Evolutionary conservation across 306 rosid genomes (phyloP), one percentile per base, ranked within the genome.

Genomic region (Quercus robur): DNA sequence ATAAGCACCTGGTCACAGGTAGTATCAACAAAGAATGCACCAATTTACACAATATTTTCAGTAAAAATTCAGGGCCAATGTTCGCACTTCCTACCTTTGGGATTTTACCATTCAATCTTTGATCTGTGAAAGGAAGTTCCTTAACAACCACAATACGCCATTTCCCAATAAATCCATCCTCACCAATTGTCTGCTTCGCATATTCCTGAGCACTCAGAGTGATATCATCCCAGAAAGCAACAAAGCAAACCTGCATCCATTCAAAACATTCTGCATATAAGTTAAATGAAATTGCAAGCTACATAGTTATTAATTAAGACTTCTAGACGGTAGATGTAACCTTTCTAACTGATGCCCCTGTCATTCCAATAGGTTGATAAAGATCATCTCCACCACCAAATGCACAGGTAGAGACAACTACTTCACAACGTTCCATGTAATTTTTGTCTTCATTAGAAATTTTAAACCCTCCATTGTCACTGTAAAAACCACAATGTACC

Each of bases 381-480:
- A 94, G 97, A 90, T 94, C 99, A 87, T 94, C 99, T 56, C 97
- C 99, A 4, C 99, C 99, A 76, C 99, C 99, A 90, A 95, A 95
- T 67, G 98, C 92, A 88, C 99, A 95, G 66, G 99, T 93, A 68
- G 98, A 95, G 49, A 95, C 94, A 73, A 87, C 99, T 25, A 78
- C 86, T 79, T 90, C 78, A 84, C 99, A 95, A 74, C 84, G 51
- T 74, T 84, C 77, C 98, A 91, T 89, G 82, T 80, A 93, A 57
- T 77, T 83, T 78, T 77, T 78, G 84, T 95, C 99, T 86, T 88
- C 88, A 64, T 83, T 72, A 78, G 97, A 89, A 84, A 95, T 83
- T 81, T 83, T 89, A 81, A 91, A 95, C 69, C 99, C 99, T 71
- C 97, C 99, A 83, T 80, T 79, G 64, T 46, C 76, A 80, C 89